phyloP scores from a whole-genome alignment of 2,329 filamentous ascomycete genomes.

The Venturia carpophila region DNA sequence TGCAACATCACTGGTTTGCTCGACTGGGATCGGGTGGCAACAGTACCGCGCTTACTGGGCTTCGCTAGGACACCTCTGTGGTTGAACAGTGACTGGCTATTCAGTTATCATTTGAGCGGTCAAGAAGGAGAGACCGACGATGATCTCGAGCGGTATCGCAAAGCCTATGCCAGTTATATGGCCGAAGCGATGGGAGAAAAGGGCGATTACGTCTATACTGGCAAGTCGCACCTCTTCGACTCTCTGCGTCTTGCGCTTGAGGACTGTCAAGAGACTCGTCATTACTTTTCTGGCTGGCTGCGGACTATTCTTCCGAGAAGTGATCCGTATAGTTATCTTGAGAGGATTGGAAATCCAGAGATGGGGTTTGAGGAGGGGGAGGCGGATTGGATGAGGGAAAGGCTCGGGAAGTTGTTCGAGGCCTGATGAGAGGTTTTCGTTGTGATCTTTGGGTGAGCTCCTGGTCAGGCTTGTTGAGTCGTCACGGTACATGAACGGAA shows the following conservation, averaged over 20 bases:
- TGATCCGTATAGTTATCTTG: not conserved
- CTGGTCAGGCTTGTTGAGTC: no score
- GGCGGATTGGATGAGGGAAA: conserved; percentile 3
- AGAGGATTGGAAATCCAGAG: not conserved
- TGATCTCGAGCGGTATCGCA: conserved; percentile 12
- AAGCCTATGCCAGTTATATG: conserved; percentile 10
- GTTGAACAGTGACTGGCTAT: conserved; percentile 2
- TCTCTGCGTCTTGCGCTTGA: not conserved
- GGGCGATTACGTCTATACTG: conserved; percentile 8
- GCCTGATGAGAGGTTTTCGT: conserved; percentile 1
- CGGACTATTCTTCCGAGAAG: not conserved
- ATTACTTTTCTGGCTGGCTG: not conserved
- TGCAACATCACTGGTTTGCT: conserved; percentile 22
- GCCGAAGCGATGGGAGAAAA: not conserved
- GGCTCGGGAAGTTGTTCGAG: conserved; percentile 7
- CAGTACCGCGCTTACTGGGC: not conserved
- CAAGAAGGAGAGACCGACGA: conserved; percentile 1
- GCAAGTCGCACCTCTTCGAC: conserved; percentile 6
- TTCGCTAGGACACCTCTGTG: not conserved
- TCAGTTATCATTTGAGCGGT: not conserved
- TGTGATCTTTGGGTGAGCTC: not conserved
- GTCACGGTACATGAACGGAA: no score
- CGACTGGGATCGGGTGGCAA: conserved; percentile 19
- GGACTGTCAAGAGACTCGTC: not conserved
- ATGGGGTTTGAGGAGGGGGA: not conserved